A percentile compares a stretch with the other conserved stretches of the same genome.
Conservation (phyloP, 805 yeast genomes). For the Scheffersomyces coipomensis region DNA sequence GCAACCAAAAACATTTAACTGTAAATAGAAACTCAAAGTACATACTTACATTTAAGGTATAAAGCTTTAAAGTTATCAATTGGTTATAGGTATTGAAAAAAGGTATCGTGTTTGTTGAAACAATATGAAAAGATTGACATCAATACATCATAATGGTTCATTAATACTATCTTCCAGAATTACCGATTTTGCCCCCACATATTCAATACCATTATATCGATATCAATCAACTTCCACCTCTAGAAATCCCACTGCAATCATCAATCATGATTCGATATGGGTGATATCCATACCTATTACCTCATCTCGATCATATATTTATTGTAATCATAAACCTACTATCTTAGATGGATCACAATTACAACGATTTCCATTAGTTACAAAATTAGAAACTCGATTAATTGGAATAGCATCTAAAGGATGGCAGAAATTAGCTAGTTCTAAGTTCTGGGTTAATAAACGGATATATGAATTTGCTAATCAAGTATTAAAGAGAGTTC, state of each 20-base stretch:
- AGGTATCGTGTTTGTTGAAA: too few relatives aligned
- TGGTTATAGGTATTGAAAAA: too few relatives aligned
- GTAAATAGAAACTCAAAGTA: too few relatives aligned
- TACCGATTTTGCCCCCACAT: too few relatives aligned
- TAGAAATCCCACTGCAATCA: constrained; percentile 1
- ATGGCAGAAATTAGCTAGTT: constrained; percentile 62
- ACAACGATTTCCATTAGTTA: constrained; percentile 28
- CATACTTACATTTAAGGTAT: too few relatives aligned
- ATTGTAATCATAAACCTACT: constrained; percentile 57
- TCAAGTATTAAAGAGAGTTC: constrained; percentile 56
- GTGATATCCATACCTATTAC: constrained; percentile 74
- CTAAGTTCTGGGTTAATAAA: constrained; percentile 56
- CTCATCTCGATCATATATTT: constrained; percentile 55
- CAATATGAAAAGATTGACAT: too few relatives aligned
- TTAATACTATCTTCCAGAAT: too few relatives aligned
- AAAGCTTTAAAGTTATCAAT: too few relatives aligned
- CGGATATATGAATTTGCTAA: constrained; percentile 55
- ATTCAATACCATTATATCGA: too few relatives aligned
- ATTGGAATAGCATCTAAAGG: constrained; percentile 49
- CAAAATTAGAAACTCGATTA: constrained; percentile 45
- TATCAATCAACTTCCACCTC: neutral
- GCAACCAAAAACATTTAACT: too few relatives aligned
- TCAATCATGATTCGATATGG: constrained; percentile 47
- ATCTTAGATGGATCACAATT: constrained; percentile 23
- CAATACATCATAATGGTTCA: too few relatives aligned